Evolutionary conservation across 2,329 filamentous ascomycete genomes (phyloP).

Genomic region (Fusarium oligoseptatum): DNA sequence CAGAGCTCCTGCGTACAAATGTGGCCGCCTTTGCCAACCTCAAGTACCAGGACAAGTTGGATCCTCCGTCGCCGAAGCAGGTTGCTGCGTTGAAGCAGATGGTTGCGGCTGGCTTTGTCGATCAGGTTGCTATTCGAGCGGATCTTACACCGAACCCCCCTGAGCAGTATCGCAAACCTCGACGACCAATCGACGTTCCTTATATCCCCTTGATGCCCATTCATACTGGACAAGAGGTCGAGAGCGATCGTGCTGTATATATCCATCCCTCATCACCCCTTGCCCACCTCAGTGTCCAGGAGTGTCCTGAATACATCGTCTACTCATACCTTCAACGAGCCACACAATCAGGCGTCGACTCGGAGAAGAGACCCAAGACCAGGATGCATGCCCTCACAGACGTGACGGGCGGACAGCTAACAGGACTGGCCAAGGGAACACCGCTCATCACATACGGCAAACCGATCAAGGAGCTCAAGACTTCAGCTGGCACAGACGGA

Average conservation of each 20-base stretch:
- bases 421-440: slow-evolving; percentile 85
- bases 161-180: slow-evolving; percentile 76
- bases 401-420: slow-evolving; percentile 80
- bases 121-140: slow-evolving; percentile 92
- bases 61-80: slow-evolving; percentile 74
- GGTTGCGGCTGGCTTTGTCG: slow-evolving; percentile 90
- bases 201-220: slow-evolving; percentile 88
- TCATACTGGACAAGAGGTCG: slow-evolving; percentile 54
- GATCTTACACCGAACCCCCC: slow-evolving; percentile 84
- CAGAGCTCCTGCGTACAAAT: slow-evolving; percentile 81
- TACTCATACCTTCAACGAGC: slow-evolving; percentile 87
- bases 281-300: slow-evolving; percentile 74
- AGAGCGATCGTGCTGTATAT: slow-evolving; percentile 78
- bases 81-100: slow-evolving; percentile 90
- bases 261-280: slow-evolving; percentile 89
- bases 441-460: slow-evolving; percentile 88
- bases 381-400: slow-evolving; percentile 91
- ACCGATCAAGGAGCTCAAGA: slow-evolving; percentile 84
- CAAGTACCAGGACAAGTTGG: slow-evolving; percentile 67
- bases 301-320: slow-evolving; percentile 88
- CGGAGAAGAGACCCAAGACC: slow-evolving; percentile 75
- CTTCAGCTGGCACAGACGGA: slow-evolving; percentile 54
- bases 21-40: slow-evolving; percentile 74
- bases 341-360: slow-evolving; percentile 62
- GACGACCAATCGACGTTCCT: slow-evolving; percentile 90